phyloP scores from a whole-genome alignment of 129 eudicot species.

The Erigeron canadensis region DNA sequence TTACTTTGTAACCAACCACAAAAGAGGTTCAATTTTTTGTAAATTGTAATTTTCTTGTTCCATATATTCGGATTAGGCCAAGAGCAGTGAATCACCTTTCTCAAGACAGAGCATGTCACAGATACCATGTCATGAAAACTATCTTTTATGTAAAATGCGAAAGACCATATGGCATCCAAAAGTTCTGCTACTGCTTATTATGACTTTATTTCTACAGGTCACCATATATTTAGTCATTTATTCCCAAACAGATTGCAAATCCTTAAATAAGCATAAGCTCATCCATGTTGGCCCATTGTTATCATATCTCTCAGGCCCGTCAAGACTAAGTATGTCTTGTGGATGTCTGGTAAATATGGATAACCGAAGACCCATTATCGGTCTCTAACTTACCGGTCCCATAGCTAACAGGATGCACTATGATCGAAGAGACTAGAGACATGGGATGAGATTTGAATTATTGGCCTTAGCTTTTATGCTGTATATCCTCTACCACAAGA shows the following conservation, averaged over 20 bases:
- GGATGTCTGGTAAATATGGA: no score
- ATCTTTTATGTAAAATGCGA: not conserved
- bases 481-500: no score
- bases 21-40: constrained; percentile 8
- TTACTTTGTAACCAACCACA: constrained; percentile 31
- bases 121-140: not conserved
- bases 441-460: no score
- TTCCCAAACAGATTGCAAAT: not conserved
- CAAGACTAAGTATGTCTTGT: not conserved
- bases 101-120: not conserved
- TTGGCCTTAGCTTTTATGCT: no score
- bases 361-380: no score
- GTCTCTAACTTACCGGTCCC: no score
- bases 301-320: not conserved
- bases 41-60: constrained; percentile 7
- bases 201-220: not conserved
- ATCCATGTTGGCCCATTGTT: not conserved
- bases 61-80: not conserved
- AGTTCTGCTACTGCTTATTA: not conserved
- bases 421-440: no score
- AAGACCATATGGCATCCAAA: not conserved
- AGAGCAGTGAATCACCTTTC: not conserved
- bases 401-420: no score
- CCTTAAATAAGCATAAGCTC: not conserved
- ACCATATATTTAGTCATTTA: not conserved